A percentile compares a stretch with the other conserved stretches of the same genome.
These are phyloP conservation scores for Sodiomyces alkalinus DNA, from an alignment of 2,329 filamentous ascomycete species.

Conservation along the genomic window DNA sequence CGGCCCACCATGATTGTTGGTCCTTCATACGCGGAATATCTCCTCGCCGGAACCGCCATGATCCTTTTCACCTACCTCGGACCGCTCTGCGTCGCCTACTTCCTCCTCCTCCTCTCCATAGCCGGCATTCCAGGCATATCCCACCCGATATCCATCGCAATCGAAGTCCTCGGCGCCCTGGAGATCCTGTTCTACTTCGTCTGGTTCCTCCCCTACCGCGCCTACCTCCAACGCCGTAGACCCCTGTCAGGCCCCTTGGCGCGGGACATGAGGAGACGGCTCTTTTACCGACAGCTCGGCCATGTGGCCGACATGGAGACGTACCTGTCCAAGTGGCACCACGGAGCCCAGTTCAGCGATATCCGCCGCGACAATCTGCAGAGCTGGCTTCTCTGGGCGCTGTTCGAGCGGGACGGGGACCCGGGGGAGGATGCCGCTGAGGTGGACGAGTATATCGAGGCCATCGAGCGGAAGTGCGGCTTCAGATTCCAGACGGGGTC, in stretches of 20 bases:
- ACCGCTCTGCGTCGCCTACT: constrained; percentile 9
- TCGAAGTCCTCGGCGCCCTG: constrained; percentile 11
- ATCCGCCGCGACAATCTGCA: constrained; percentile 51
- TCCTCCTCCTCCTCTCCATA: constrained; percentile 8
- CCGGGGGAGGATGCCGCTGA: constrained; percentile 23
- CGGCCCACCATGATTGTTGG: neutral
- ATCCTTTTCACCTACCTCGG: constrained; percentile 7
- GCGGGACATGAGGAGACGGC: constrained; percentile 29
- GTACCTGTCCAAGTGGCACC: constrained; percentile 52
- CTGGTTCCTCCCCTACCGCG: constrained; percentile 26
- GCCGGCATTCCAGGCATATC: constrained; percentile 10
- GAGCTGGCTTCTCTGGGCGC: constrained; percentile 54
- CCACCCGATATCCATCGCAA: constrained; percentile 10
- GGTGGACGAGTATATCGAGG: constrained; percentile 29
- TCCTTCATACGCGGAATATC: neutral
- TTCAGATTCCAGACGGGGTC: constrained; percentile 34
- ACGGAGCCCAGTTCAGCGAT: constrained; percentile 39
- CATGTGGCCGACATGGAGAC: constrained; percentile 37
- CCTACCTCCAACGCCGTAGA: constrained; percentile 20
- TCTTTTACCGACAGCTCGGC: constrained; percentile 41
- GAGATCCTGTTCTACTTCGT: constrained; percentile 26
- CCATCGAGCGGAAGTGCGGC: constrained; percentile 38
- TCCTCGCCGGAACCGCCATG: constrained; percentile 4
- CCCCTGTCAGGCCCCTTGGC: constrained; percentile 24
- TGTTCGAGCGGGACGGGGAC: constrained; percentile 36